phyloP scores from a whole-genome alignment of 441 rosid genomes.

The Corymbia citriodora region DNA sequence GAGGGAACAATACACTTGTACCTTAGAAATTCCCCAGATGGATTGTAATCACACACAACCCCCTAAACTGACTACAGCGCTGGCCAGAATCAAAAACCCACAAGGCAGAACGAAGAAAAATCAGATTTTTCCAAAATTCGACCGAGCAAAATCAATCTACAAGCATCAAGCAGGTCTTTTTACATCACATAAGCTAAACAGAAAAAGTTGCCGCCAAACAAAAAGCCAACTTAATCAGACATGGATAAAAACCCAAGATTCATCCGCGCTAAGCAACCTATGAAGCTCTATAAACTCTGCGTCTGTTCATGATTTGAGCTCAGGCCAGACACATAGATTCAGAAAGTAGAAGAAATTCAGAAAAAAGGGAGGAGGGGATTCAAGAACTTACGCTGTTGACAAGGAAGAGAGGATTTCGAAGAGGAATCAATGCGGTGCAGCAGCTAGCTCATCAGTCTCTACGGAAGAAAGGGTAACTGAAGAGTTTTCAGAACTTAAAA shows the following conservation, averaged over 20 bases:
- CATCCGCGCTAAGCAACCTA: background rate
- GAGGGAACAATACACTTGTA: background rate
- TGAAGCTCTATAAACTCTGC: background rate
- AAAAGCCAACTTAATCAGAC: background rate
- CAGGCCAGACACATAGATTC: background rate
- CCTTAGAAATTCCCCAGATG: background rate
- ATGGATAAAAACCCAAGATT: background rate
- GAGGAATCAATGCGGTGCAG: background rate
- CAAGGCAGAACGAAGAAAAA: background rate
- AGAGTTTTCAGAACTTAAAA: background rate
- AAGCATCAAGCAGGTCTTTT: background rate
- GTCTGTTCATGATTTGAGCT: background rate
- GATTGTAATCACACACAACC: background rate
- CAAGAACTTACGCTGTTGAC: background rate
- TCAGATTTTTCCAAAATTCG: background rate
- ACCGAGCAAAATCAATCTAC: background rate
- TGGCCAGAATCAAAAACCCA: background rate
- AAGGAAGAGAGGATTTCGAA: background rate
- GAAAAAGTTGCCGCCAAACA: background rate
- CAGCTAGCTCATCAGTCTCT: background rate
- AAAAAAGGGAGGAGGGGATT: too few relatives aligned
- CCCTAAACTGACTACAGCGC: background rate
- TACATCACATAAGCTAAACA: background rate
- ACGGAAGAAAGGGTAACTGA: background rate
- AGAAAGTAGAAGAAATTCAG: background rate